Percentiles rank a stretch among this genome's conserved stretches.
phyloP scores from a whole-genome alignment of 306 rosid genomes.

The Pyrus communis region DNA sequence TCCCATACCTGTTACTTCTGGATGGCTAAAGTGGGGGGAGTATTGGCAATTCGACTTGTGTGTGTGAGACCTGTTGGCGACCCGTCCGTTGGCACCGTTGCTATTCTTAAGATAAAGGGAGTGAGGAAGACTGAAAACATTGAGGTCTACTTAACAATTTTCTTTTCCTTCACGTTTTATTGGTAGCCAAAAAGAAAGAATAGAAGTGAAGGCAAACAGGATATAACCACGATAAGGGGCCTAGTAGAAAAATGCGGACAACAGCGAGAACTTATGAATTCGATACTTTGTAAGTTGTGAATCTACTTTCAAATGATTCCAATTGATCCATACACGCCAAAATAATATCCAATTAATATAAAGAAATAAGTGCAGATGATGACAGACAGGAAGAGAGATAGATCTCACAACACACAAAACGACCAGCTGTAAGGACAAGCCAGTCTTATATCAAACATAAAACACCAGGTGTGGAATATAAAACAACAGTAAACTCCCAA shows the following conservation, averaged over 20 bases:
- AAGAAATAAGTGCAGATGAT: background rate
- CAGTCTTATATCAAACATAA: conserved; percentile 17
- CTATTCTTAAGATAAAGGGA: no score
- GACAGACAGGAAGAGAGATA: background rate
- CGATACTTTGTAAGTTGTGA: no score
- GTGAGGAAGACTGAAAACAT: background rate
- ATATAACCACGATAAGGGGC: no score
- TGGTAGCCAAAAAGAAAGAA: background rate
- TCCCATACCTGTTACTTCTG: no score
- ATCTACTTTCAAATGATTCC: no score
- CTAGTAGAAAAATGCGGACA: no score
- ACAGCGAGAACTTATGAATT: accelerated
- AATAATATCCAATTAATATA: no score
- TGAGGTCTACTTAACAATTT: background rate
- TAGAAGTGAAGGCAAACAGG: background rate
- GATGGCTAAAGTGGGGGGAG: no score
- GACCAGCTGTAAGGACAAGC: background rate
- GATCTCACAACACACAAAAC: background rate
- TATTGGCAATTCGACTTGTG: no score
- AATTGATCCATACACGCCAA: no score
- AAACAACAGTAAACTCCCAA: conserved; percentile 31
- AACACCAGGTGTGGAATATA: conserved; percentile 26
- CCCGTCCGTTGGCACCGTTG: no score
- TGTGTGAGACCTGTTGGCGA: no score
- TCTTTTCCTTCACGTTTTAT: background rate